These are phyloP conservation scores for Suillus plorans DNA, from an alignment of 768 basidiomycete genomes.

Conservation along the genomic window DNA sequence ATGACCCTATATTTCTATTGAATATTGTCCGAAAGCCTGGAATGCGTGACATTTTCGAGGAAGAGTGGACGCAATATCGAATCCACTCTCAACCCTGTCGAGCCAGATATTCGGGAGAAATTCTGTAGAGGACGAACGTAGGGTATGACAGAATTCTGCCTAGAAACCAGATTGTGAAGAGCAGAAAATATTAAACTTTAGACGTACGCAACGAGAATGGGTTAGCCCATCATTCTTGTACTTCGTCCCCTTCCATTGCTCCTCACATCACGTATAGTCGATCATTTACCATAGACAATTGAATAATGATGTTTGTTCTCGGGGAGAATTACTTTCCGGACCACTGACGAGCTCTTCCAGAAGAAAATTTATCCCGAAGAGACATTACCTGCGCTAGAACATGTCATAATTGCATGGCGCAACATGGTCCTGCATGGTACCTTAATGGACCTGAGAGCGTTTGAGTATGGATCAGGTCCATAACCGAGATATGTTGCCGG, in stretches of 20 bases:
- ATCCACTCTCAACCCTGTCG: background rate
- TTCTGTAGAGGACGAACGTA: background rate
- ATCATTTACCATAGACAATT: slow-evolving; percentile 25
- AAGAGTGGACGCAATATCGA: background rate
- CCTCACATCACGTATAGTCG: slow-evolving; percentile 32
- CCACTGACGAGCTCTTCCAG: slow-evolving; percentile 25
- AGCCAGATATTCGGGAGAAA: background rate
- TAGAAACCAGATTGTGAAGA: slow-evolving; percentile 5
- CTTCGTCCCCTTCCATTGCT: slow-evolving; percentile 28
- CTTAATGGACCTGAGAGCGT: slow-evolving; percentile 28
- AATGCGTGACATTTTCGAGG: background rate
- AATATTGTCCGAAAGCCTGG: background rate
- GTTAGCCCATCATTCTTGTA: slow-evolving; percentile 4
- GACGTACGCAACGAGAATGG: background rate
- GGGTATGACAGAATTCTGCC: background rate
- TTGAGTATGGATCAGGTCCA: slow-evolving; percentile 24
- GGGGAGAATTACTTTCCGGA: slow-evolving; percentile 23
- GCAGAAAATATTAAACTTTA: background rate
- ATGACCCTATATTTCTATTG: background rate
- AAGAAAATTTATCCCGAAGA: slow-evolving; percentile 21
- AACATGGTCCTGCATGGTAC: slow-evolving; percentile 26
- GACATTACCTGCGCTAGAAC: slow-evolving; percentile 19
- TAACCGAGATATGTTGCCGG: slow-evolving; percentile 27
- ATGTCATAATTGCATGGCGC: slow-evolving; percentile 24
- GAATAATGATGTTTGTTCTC: slow-evolving; percentile 23